phyloP scores from a whole-genome alignment of 2,329 filamentous ascomycete genomes.

The Beauveria rudraprayagi region DNA sequence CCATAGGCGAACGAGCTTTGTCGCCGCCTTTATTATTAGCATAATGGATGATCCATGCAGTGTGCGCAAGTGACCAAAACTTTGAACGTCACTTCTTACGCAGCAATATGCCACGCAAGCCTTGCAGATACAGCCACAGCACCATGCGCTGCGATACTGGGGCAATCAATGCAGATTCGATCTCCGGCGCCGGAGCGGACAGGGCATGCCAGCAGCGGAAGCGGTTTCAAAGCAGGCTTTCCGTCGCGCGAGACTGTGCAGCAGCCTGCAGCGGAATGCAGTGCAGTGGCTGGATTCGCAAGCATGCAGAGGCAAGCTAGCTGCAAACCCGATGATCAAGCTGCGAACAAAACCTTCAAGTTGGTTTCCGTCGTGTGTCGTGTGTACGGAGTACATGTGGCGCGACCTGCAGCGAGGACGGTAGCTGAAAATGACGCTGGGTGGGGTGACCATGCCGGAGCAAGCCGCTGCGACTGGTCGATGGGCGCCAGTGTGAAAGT shows the following conservation, averaged over 20 bases:
- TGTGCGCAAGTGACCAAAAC: neutral
- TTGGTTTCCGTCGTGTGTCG: neutral
- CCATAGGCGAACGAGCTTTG: neutral
- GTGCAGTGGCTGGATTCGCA: neutral
- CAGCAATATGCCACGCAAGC: neutral
- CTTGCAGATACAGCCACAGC: neutral
- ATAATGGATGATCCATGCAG: neutral
- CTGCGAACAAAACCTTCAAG: conserved; percentile 2
- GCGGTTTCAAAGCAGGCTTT: neutral
- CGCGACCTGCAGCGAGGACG: conserved; percentile 9
- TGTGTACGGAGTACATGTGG: neutral
- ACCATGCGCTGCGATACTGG: neutral
- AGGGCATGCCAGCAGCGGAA: neutral
- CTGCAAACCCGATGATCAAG: conserved; percentile 6
- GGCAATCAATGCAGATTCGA: conserved; percentile 1
- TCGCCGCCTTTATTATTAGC: neutral
- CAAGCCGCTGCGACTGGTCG: conserved; percentile 1
- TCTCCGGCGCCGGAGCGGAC: conserved; percentile 5
- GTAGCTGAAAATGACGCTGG: conserved; percentile 11
- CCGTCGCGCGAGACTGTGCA: neutral
- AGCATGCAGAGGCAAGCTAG: neutral
- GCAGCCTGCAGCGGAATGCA: neutral
- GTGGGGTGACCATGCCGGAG: conserved; percentile 1
- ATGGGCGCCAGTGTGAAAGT: neutral
- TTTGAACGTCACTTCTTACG: neutral